phyloP scores from a whole-genome alignment of 805 yeast species.

The Zygotorulaspora danielsina region DNA sequence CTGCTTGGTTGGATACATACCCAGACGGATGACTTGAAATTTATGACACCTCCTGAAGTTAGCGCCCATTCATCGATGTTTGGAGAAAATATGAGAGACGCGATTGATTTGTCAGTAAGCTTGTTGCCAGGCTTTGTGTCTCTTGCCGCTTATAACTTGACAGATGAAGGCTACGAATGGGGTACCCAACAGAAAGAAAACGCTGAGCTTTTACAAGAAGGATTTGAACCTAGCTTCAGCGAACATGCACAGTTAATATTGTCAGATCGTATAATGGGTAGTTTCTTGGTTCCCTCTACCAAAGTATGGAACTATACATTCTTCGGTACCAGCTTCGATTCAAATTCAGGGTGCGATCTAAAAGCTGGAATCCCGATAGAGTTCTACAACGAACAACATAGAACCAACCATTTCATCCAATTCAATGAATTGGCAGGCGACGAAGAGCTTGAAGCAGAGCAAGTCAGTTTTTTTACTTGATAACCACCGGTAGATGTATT shows the following conservation, averaged over 20 bases:
- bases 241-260: conserved; percentile 62
- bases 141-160: conserved; percentile 58
- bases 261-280: conserved; percentile 73
- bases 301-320: conserved; percentile 89
- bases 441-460: conserved; percentile 57
- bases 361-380: conserved; percentile 76
- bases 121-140: conserved; percentile 84
- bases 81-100: conserved; percentile 34
- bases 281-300: conserved; percentile 78
- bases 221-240: conserved; percentile 59
- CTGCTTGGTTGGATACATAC: conserved; percentile 96
- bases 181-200: conserved; percentile 59
- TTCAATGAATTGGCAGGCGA: conserved; percentile 63
- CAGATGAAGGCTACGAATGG: conserved; percentile 72
- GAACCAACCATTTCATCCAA: conserved; percentile 80
- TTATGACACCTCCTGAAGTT: conserved; percentile 67
- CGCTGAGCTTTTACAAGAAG: conserved; percentile 55
- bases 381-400: conserved; percentile 80
- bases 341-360: conserved; percentile 53
- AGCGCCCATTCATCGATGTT: conserved; percentile 48
- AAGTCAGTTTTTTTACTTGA: conserved; percentile 58
- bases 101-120: conserved; percentile 60
- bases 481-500: background rate
- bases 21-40: conserved; percentile 58
- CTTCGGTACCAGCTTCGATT: conserved; percentile 77